Conservation (phyloP, 306 rosid genomes). For the Parietaria judaica region DNA sequence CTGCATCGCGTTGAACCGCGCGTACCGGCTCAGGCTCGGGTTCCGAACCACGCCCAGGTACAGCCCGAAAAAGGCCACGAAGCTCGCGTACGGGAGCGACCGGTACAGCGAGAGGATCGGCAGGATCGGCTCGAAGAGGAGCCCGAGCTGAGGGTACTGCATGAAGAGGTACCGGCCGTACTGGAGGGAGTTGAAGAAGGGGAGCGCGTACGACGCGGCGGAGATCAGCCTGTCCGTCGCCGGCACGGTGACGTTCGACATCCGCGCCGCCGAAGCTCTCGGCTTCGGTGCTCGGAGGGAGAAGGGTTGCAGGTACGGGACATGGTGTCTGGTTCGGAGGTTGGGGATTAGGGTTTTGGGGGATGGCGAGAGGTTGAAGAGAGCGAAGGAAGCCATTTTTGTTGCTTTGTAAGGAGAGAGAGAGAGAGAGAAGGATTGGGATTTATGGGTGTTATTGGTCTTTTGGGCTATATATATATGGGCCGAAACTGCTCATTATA, state of each 20-base stretch:
- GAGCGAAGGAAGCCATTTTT: slow-evolving; percentile 34
- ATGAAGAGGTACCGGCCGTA: slow-evolving; percentile 61
- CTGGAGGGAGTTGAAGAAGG: slow-evolving; percentile 87
- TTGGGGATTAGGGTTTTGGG: slow-evolving; percentile 13
- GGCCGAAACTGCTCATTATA: too few relatives aligned
- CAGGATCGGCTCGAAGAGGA: slow-evolving; percentile 60
- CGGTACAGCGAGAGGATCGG: slow-evolving; percentile 59
- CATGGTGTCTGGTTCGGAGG: slow-evolving; percentile 4
- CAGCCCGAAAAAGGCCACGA: slow-evolving; percentile 84
- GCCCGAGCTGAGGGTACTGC: slow-evolving; percentile 47
- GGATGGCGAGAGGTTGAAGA: slow-evolving; percentile 25
- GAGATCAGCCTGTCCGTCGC: slow-evolving; percentile 75
- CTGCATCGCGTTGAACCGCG: slow-evolving; percentile 81
- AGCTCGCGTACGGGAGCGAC: slow-evolving; percentile 77
- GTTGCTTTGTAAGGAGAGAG: not conserved
- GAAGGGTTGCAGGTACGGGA: slow-evolving; percentile 8
- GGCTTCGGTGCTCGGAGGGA: not conserved
- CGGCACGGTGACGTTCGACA: slow-evolving; percentile 38
- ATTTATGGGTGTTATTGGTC: not conserved
- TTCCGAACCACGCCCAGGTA: slow-evolving; percentile 77
- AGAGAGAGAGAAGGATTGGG: not conserved
- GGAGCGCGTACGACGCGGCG: slow-evolving; percentile 67
- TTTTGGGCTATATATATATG: not conserved
- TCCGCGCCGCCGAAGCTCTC: slow-evolving; percentile 20
- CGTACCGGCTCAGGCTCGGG: slow-evolving; percentile 52